Base-by-base conservation (phyloP, 2,329 filamentous ascomycete species). In the Orbilia oligospora region DNA sequence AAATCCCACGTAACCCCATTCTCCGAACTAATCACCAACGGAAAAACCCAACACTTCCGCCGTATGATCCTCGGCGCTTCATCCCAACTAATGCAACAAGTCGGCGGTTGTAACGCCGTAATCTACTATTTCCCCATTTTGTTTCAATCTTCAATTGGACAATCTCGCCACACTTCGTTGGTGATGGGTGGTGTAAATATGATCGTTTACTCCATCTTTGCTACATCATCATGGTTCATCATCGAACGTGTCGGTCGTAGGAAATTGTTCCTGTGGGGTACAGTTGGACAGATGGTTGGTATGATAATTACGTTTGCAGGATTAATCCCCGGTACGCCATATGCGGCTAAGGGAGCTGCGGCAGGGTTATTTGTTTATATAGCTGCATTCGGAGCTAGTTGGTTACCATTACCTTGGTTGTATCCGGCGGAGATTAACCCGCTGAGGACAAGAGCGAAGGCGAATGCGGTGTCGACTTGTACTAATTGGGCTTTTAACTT, bases 191-290 rank as follows among this genome's bases (percentile, higher is more conserved):
- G 85, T 58, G 84, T 88, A 48, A 88, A 88, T 83, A 88, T 88
- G 87, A 85, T 88, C 38, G 84, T 88, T n/a, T 89, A 89, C 82
- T 82, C 86, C 53, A 86, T 88, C 73, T 88, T 88, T 76, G 87
- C 88, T 0, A 88, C 87, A 0, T 84, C 88, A 0, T 90, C 90
- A 2, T 89, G 90, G 89, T 90, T 89, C 81, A 85, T 89, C 68
- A 89, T 91, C 44, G 90, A 92, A 83, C 87, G 88, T 0, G 88
- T 91, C 2, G 91, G 91, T 10, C 89, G 92, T 30, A 88, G 91
- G 18, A 88, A 89, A 82, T 87, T 93, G 77, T 93, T 94, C 90
- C 84, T 93, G 18, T 89, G 92, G 80, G 91, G 91, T 67, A 89
- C 89, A 0, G 84, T 88, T 38, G 90, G 90, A 0, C 90, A 91